A percentile compares a stretch with the other conserved stretches of the same genome.
phyloP scores from a whole-genome alignment of 352 stramenopile genomes.

The Globisporangium megalacanthum region DNA sequence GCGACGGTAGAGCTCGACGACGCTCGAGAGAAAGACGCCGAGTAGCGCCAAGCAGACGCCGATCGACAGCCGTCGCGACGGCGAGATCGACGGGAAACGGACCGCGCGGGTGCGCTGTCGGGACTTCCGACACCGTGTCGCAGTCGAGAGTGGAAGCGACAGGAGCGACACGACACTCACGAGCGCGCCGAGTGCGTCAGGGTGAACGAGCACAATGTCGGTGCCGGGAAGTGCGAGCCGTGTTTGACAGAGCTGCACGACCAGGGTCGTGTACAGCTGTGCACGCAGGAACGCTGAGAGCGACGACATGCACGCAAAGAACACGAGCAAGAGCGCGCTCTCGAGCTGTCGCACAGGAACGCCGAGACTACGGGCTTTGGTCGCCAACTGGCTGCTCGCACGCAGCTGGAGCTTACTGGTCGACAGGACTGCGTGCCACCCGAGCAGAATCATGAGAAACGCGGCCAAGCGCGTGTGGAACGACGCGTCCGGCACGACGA shows the following conservation, averaged over 20 bases:
- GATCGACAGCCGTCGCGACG: conserved; percentile 36
- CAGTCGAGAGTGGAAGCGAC: conserved; percentile 14
- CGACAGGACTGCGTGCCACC: conserved; percentile 39
- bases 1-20: conserved; percentile 75
- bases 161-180: conserved; percentile 14
- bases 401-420: conserved; percentile 39
- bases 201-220: conserved; percentile 23
- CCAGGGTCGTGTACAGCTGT: conserved; percentile 63
- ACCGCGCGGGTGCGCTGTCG: conserved; percentile 2
- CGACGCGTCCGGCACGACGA: conserved; percentile 21
- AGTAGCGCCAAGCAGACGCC: conserved; percentile 53
- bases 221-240: conserved; percentile 26
- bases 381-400: conserved; percentile 29
- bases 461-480: conserved; percentile 31
- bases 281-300: conserved; percentile 61
- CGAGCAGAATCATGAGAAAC: conserved; percentile 37
- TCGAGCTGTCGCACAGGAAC: conserved; percentile 27
- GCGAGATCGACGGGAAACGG: conserved; percentile 12
- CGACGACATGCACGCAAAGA: conserved; percentile 34
- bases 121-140: neutral
- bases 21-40: conserved; percentile 61
- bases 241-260: conserved; percentile 64
- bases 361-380: conserved; percentile 23
- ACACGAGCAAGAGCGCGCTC: conserved; percentile 20
- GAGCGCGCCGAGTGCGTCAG: conserved; percentile 25